Base-by-base conservation (phyloP, 768 basidiomycete species). In the Pulveroboletus ravenelii region DNA sequence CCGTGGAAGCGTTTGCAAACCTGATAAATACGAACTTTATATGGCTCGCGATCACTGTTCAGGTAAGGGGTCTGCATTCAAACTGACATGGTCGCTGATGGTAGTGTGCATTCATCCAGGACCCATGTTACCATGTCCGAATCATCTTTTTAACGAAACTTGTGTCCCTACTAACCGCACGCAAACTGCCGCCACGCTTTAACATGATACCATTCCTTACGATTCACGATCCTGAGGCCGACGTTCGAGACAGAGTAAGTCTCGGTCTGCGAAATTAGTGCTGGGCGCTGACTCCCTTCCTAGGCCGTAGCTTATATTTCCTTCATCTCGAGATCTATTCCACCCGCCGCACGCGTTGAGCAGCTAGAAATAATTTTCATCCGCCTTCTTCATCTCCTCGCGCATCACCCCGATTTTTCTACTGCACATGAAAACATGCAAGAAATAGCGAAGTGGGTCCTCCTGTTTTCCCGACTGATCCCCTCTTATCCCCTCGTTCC, bases 341-440 rank as follows among this genome's bases (percentile, higher is more conserved):
- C 73, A 15, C 53, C 62, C 82, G 86, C 71, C 13, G 59, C 80
- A 27, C 76, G 78, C 39, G 70, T 90, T 14, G 77, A 83, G n/a
- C 70, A 80, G 45, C 77, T 94, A 48, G 95, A 97, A 65, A 70
- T 86, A 48, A 80, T 86, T 2, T 89, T 98, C 58, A 80, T 94
- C 38, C 85, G 95, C 12, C 70, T 98, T 5, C 75, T 98, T 10
- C 89, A 93, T 62, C 68, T 93, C 1, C 75, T 98, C 5, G 91
- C 93, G 0, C 94, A 96, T 63, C 96, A 99, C 64, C 95, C 95
- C 5, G 96, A 99, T 68, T 94, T 93, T 60, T 77, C 75, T 17
- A 76, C 74, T 39, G 74, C 77, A 3, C 77, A 80, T 34, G 87
- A 89, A 31, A 84, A 84, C 37, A 66, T 94, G 34, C 73, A 80